Conservation (phyloP, 2,329 filamentous ascomycete species). For the Ustulina deusta region DNA sequence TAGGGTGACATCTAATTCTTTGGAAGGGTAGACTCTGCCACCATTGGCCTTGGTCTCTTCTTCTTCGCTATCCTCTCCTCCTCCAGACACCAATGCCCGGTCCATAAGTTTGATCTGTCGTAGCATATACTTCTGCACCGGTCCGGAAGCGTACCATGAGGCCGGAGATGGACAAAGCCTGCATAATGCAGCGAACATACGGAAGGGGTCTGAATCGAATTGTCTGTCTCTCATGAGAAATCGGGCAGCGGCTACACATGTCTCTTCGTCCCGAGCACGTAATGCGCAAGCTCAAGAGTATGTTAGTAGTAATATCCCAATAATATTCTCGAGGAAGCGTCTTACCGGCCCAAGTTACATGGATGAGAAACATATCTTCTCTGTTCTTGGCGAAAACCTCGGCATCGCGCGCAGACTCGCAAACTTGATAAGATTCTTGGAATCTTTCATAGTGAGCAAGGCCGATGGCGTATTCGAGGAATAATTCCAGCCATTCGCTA, state of each 20-base stretch:
- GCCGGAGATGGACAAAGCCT: conserved; percentile 78
- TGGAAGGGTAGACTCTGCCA: conserved; percentile 54
- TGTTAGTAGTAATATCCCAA: conserved; percentile 32
- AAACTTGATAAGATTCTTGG: conserved; percentile 81
- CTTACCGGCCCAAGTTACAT: conserved; percentile 81
- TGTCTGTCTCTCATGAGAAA: conserved; percentile 87
- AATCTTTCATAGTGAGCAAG: conserved; percentile 75
- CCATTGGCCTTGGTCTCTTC: conserved; percentile 47
- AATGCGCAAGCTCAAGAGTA: conserved; percentile 78
- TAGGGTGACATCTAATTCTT: conserved; percentile 79
- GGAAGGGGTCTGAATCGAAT: conserved; percentile 84
- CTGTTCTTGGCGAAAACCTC: conserved; percentile 83
- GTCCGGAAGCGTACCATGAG: conserved; percentile 82
- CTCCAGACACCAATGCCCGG: conserved; percentile 63
- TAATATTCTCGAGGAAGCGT: background rate
- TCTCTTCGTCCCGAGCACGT: conserved; percentile 81
- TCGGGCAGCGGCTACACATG: conserved; percentile 77
- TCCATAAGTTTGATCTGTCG: conserved; percentile 94
- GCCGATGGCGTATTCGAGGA: conserved; percentile 86
- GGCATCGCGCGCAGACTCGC: conserved; percentile 81
- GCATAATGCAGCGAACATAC: conserved; percentile 83
- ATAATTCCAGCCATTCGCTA: conserved; percentile 87
- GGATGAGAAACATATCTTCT: conserved; percentile 76
- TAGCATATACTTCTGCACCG: conserved; percentile 90
- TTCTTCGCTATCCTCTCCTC: conserved; percentile 57